Evolutionary conservation across 345 rosid genomes (phyloP), one percentile per base, ranked within the genome.

Genomic region (Draba incana): DNA sequence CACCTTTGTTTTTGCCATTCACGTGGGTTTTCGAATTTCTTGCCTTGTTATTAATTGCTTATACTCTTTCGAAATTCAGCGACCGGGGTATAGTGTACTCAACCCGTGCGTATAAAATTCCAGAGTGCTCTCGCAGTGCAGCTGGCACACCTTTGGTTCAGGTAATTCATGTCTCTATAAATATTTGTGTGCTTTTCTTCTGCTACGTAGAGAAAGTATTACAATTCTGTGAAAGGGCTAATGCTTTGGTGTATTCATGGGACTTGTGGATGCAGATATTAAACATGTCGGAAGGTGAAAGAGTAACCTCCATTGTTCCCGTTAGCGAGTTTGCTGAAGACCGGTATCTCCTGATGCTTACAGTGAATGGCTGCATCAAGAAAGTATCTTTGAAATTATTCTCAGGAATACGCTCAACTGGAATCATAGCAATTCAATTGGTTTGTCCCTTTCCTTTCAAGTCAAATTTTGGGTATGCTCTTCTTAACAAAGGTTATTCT

Each of bases 371-470:
- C 77, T 93, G 88, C 91, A 90, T 93, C 83, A 93, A 93, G 84
- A 90, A 88, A 86, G 97, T 86, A n/a, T 66, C 98, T 13, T 76
- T 93, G 77, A 90, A 83, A 69, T 55, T 74, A 50, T 93, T 93
- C 74, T 90, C 97, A 6, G 81, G 94, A 44, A 88, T 93, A 74
- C 91, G 98, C 39, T 88, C 98, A 67, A 90, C 95, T 5, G 98
- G 98, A 83, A 93, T 90, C 69, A 93, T 93, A 53, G 98, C 97
- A 52, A 87, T 90, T 80, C 97, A 90, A 64, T 77, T 93, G 97
- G 98, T 93, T 70, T 74, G 35, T 33, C 63, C 43, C 51, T 71
- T 63, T 64, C 39, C 9, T n/a, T 63, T 37, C 15, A 57, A 45
- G 65, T 48, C 35, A 11, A 42, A 48, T 24, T 66, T 31, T 45